These are phyloP conservation scores for Nyctanthes arbortristis DNA, from an alignment of 257 asterid species.

Conservation along the genomic window DNA sequence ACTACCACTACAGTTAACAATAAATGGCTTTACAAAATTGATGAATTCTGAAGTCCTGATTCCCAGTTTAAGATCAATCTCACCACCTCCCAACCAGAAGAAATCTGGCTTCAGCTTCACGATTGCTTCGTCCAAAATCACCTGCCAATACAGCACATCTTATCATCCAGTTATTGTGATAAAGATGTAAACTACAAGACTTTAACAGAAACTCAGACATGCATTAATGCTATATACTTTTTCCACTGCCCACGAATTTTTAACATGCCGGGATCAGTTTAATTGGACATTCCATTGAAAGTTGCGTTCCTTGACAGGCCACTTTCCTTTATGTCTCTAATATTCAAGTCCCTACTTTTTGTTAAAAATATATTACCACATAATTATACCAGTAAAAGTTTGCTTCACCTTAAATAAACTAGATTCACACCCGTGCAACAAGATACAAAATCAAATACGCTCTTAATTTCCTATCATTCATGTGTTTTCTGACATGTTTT, in stretches of 20 bases:
- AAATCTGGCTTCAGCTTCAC: conserved; percentile 69
- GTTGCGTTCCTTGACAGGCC: neutral
- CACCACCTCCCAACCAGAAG: conserved; percentile 98
- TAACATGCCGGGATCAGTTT: neutral
- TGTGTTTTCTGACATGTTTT: too few species aligned
- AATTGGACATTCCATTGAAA: neutral
- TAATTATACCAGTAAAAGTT: too few species aligned
- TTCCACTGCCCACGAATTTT: neutral
- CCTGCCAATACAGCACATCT: conserved; percentile 46
- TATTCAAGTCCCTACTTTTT: neutral
- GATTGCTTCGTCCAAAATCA: conserved; percentile 90
- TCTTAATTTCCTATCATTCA: too few species aligned
- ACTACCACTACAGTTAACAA: conserved; percentile 63
- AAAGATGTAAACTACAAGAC: neutral
- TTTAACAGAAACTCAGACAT: neutral
- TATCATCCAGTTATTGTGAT: conserved; percentile 13
- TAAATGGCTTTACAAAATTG: conserved; percentile 59
- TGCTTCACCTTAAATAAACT: too few species aligned
- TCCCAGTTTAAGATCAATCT: conserved; percentile 77
- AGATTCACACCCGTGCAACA: too few species aligned
- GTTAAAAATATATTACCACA: too few species aligned
- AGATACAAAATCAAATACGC: too few species aligned
- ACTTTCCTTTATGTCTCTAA: neutral
- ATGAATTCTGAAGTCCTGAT: conserved; percentile 63
- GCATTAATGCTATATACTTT: neutral